Conservation (phyloP, 495 filamentous ascomycete species). For the Paragyromitra xinjiangensis region DNA sequence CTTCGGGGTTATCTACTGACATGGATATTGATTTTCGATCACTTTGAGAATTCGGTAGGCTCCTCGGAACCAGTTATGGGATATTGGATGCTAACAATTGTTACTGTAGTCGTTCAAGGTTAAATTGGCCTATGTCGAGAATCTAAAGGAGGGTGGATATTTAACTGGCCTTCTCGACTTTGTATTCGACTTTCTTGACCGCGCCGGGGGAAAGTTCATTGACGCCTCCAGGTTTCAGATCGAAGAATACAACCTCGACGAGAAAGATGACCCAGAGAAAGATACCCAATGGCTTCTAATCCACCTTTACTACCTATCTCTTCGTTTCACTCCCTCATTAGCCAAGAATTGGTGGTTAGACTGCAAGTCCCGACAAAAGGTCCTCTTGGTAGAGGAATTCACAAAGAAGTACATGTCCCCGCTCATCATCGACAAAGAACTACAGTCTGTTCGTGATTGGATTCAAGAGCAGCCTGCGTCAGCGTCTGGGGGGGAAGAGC, state of each 20-base stretch:
- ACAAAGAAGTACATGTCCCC: constrained; percentile 88
- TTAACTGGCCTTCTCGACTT: constrained; percentile 76
- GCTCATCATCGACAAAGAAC: constrained; percentile 73
- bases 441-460: constrained; percentile 79
- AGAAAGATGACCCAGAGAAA: constrained; percentile 68
- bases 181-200: constrained; percentile 81
- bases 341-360: constrained; percentile 89
- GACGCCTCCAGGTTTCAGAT: constrained; percentile 75
- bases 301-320: constrained; percentile 83
- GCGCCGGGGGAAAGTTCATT: constrained; percentile 71
- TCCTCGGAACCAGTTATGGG: not conserved
- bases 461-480: constrained; percentile 64
- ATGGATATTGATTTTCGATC: constrained; percentile 90
- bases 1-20: constrained; percentile 83
- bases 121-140: constrained; percentile 76
- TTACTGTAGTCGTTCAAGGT: constrained; percentile 73
- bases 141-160: constrained; percentile 77
- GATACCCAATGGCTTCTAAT: constrained; percentile 83
- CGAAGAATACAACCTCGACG: constrained; percentile 70
- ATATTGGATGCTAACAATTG: not conserved
- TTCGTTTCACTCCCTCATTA: constrained; percentile 77
- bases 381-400: constrained; percentile 78
- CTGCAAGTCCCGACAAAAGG: constrained; percentile 71
- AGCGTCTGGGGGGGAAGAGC: constrained; percentile 72
- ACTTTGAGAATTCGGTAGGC: constrained; percentile 76